These are phyloP conservation scores for Phalaenopsis hybrid DNA, from an alignment of 116 monocot species.

Conservation along the genomic window DNA sequence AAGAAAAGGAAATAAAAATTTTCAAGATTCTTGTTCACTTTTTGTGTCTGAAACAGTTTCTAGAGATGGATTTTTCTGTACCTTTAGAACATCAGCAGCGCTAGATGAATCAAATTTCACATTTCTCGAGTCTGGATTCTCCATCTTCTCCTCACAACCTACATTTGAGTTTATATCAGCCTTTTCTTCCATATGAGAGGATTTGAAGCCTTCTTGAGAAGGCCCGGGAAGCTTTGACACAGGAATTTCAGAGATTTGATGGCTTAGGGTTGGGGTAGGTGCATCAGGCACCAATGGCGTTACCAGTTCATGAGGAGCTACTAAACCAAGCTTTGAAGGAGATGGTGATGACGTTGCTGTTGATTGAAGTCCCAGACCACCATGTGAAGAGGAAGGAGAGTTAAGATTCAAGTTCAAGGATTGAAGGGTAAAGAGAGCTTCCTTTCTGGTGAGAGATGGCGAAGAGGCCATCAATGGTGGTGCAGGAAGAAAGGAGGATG, in stretches of 20 bases:
- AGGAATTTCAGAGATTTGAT: constrained; percentile 14
- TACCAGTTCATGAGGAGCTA: constrained; percentile 8
- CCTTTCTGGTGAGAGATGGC: background rate
- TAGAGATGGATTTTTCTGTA: constrained; percentile 27
- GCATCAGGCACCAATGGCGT: constrained; percentile 5
- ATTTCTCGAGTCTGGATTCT: constrained; percentile 19
- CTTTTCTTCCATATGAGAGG: constrained; percentile 13
- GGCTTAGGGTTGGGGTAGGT: constrained; percentile 6
- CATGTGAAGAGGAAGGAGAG: constrained; percentile 21
- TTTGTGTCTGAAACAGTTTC: constrained; percentile 19
- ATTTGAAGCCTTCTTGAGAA: constrained; percentile 21
- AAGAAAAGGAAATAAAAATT: constrained; percentile 2
- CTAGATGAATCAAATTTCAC: constrained; percentile 9
- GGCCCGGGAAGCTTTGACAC: constrained; percentile 10
- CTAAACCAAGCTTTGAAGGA: background rate
- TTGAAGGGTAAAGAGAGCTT: constrained; percentile 11
- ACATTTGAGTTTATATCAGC: constrained; percentile 13
- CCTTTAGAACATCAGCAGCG: constrained; percentile 6
- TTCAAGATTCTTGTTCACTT: constrained; percentile 19
- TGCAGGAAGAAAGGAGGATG: constrained; percentile 14
- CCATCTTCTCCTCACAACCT: constrained; percentile 16
- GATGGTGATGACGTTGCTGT: background rate
- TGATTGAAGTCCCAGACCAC: background rate
- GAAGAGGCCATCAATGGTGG: background rate
- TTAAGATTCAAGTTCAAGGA: constrained; percentile 52